A percentile compares a stretch with the other conserved stretches of the same genome.
phyloP scores from a whole-genome alignment of 768 basidiomycete species.

The Lactifluus subvellereus region DNA sequence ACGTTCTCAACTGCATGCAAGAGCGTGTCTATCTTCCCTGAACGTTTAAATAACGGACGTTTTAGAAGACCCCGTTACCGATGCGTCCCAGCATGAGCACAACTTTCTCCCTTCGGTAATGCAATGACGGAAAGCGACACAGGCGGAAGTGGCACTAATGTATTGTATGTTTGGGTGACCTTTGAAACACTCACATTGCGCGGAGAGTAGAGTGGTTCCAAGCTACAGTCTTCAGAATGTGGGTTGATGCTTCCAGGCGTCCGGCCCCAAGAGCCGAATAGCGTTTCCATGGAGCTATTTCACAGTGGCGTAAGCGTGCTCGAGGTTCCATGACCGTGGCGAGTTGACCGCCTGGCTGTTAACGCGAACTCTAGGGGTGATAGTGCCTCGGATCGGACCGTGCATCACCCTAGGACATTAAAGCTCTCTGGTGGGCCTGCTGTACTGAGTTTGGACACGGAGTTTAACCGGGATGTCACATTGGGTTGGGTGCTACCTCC shows the following conservation, averaged over 20 bases:
- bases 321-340: not conserved
- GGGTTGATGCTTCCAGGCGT: not conserved
- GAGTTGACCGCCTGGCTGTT: slow-evolving; percentile 1
- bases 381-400: slow-evolving; percentile 1
- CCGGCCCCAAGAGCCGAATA: not conserved
- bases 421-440: not conserved
- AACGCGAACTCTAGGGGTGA: not conserved
- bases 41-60: not conserved
- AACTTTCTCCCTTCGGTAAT: not conserved
- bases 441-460: not conserved
- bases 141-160: not conserved
- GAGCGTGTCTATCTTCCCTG: slow-evolving; percentile 1
- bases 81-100: not conserved
- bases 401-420: not conserved
- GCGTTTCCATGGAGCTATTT: not conserved
- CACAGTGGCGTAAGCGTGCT: not conserved
- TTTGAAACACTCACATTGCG: no score
- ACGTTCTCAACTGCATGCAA: not conserved
- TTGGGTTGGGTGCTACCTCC: not conserved
- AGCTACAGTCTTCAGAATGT: not conserved
- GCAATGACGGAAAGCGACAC: not conserved
- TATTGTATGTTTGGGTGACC: no score
- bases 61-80: not conserved
- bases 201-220: not conserved
- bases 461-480: not conserved